Evolutionary conservation across 2,329 filamentous ascomycete species (phyloP).

Genomic region (Hymenoscyphus infarciens): DNA sequence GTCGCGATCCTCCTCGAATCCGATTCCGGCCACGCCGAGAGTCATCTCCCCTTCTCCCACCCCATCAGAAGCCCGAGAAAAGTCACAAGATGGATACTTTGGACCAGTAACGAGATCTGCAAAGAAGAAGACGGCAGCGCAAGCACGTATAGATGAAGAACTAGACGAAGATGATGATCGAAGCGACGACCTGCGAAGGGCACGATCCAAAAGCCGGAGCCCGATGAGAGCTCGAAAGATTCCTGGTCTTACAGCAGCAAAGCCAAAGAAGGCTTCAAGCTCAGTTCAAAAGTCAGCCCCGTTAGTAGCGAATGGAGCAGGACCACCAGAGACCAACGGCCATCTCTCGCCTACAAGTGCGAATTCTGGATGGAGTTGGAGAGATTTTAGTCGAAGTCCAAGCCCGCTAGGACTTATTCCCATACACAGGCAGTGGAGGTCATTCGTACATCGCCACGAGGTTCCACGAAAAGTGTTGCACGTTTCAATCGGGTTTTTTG

Average conservation of each 20-base stretch:
- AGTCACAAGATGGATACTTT: constrained; percentile 59
- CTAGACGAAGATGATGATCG: constrained; percentile 32
- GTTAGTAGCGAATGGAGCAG: constrained; percentile 33
- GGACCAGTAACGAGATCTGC: constrained; percentile 76
- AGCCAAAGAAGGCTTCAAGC: constrained; percentile 41
- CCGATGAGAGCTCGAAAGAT: constrained; percentile 44
- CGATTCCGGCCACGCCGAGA: constrained; percentile 74
- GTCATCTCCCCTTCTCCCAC: constrained; percentile 88
- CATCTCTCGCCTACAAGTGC: constrained; percentile 64
- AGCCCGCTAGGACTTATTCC: constrained; percentile 92
- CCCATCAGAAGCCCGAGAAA: constrained; percentile 53
- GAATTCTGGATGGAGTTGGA: constrained; percentile 70
- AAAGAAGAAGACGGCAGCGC: constrained; percentile 56
- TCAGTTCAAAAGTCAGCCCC: constrained; percentile 25
- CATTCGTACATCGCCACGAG: constrained; percentile 93
- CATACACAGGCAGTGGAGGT: constrained; percentile 87
- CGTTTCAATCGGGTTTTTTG: constrained; percentile 94
- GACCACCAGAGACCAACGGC: constrained; percentile 50
- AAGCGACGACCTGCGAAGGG: constrained; percentile 30
- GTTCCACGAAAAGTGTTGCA: constrained; percentile 91
- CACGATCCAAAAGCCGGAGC: constrained; percentile 34
- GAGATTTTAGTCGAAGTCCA: constrained; percentile 84
- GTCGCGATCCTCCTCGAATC: constrained; percentile 37
- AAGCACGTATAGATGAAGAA: constrained; percentile 59
- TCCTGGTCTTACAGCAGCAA: constrained; percentile 50